Conservation (phyloP, 805 yeast species). For the Barnettozyma sp. region DNA sequence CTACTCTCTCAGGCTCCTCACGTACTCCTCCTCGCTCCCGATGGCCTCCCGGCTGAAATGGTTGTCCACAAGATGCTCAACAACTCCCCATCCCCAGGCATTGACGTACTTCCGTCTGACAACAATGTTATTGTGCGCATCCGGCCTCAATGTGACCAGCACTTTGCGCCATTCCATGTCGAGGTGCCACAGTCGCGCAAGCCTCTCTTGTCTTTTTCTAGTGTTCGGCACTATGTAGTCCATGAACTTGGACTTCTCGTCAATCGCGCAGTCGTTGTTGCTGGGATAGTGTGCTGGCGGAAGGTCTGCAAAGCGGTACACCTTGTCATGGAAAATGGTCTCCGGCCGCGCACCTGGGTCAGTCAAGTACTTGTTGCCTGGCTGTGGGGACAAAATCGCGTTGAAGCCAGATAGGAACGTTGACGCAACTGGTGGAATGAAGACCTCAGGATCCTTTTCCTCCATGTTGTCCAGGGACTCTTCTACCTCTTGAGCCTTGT, state of each 20-base stretch:
- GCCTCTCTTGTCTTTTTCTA: conserved; percentile 45
- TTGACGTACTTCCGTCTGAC: conserved; percentile 86
- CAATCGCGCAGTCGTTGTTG: conserved; percentile 12
- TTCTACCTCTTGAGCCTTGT: conserved; percentile 1
- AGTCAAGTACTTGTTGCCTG: conserved; percentile 56
- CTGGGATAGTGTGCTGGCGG: conserved; percentile 45
- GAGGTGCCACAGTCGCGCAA: conserved; percentile 85
- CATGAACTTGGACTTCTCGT: conserved; percentile 1
- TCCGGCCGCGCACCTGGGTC: conserved; percentile 61
- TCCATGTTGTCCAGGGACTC: conserved; percentile 11
- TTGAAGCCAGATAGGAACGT: conserved; percentile 73
- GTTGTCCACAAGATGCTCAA: conserved; percentile 68
- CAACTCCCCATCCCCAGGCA: conserved; percentile 92
- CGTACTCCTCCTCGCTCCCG: conserved; percentile 4
- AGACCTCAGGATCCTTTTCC: conserved; percentile 21
- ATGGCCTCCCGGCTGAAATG: conserved; percentile 28
- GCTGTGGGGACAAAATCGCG: conserved; percentile 74
- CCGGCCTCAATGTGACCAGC: conserved; percentile 77
- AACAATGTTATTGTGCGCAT: conserved; percentile 89
- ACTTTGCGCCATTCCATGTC: conserved; percentile 89
- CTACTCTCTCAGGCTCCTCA: background rate
- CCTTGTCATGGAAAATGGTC: conserved; percentile 74
- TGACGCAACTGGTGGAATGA: conserved; percentile 64
- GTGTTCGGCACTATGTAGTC: conserved; percentile 7
- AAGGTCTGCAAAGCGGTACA: conserved; percentile 57